Evolutionary conservation across 2,329 filamentous ascomycete genomes (phyloP), one percentile per base, ranked within the genome.

Genomic region (Cladosporium cucumerinum): DNA sequence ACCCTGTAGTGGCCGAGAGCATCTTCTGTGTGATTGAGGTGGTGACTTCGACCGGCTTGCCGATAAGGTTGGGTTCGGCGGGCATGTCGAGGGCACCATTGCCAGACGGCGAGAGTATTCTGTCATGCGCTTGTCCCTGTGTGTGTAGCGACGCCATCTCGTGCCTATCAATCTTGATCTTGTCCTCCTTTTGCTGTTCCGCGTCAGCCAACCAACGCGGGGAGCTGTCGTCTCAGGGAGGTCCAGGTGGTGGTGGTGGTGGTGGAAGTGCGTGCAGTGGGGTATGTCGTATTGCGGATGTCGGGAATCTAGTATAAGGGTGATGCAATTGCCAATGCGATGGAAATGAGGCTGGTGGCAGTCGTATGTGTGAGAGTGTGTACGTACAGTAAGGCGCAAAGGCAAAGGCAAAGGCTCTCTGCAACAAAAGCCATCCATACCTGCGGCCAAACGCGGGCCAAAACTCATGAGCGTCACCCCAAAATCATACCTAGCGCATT

Each of bases 1-100:
- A 98, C 66, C 95, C 95, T 63, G 90, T 89, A 69, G 94, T 91
- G 58, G 95, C 95, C 64, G 94, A 97, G 63, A 96, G 78, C 95
- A 99, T 99, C 82, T 94, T 95, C 81, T 98, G 94, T 14, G 85
- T 79, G 25, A 93, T 85, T 5, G 93, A 93, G 69, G 96, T 92
- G 67, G 94, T 88, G 28, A 83, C 78, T 43, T 81, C 80, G 46
- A 82, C 79, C 63, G 79, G 55, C 23, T 64, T 39, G 36, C 52
- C 61, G 60, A 64, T 54, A 52, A 64, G 21, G 60, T 69, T 58
- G 34, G 69, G 66, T 58, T 65, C 64, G n/a, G 67, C 60, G 16
- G 65, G 68, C 32, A 67, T 55, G 21, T 69, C 66, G 30, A 59
- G 36, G n/a, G 61, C 64, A 48, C 65, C 69, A 64, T 67, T 61